phyloP scores from a whole-genome alignment of 345 rosid genomes.

The Theobroma cacao region DNA sequence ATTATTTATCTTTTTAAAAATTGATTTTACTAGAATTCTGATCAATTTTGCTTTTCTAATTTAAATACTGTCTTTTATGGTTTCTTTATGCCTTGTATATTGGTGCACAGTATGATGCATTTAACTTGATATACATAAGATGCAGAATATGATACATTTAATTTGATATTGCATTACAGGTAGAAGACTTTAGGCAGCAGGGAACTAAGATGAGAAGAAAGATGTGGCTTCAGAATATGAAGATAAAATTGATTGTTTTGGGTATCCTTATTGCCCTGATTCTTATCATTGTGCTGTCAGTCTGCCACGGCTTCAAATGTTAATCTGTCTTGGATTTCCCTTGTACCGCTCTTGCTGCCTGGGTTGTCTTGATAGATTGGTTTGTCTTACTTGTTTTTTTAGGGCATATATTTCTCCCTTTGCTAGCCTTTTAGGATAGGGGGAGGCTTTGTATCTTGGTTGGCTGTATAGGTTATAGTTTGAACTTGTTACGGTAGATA shows the following conservation, averaged over 20 bases:
- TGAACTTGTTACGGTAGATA: conserved; percentile 23
- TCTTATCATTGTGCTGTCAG: conserved; percentile 58
- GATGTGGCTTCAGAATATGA: conserved; percentile 92
- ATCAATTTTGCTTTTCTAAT: not conserved
- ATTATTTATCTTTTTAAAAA: no score
- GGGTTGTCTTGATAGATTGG: conserved; percentile 14
- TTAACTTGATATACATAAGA: no score
- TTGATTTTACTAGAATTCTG: no score
- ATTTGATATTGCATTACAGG: conserved; percentile 43
- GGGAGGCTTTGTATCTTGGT: conserved; percentile 27
- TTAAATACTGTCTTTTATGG: not conserved
- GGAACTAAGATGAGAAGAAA: conserved; percentile 85
- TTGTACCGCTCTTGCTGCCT: conserved; percentile 13
- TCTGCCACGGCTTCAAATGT: conserved; percentile 84
- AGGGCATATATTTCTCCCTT: conserved; percentile 6
- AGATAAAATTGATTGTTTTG: conserved; percentile 75
- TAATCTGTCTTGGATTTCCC: conserved; percentile 15
- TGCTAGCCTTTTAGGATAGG: conserved; percentile 14
- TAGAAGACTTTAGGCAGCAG: conserved; percentile 82
- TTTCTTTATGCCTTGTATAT: not conserved
- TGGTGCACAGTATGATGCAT: not conserved
- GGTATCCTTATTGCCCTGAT: conserved; percentile 60
- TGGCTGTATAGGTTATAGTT: conserved; percentile 32
- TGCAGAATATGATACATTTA: no score
- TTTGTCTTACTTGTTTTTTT: conserved; percentile 8